Conservation (phyloP, 176 grass and related monocot genomes). For the Eleusine indica region DNA sequence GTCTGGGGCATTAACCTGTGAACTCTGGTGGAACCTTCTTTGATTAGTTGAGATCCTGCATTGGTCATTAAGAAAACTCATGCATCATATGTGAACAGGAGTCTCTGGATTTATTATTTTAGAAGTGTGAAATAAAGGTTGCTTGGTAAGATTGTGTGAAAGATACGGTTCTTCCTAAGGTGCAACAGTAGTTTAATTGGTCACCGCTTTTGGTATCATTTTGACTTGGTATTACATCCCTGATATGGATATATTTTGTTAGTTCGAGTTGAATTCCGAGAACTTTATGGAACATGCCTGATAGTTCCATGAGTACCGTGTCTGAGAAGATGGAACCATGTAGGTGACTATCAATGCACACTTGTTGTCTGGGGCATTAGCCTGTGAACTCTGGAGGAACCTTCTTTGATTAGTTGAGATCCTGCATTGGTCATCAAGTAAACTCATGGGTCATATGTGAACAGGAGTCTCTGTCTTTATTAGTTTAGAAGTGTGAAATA, state of each 20-base stretch:
- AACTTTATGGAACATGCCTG: neutral
- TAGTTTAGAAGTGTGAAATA: constrained; percentile 6
- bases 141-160: constrained; percentile 6
- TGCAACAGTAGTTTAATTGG: neutral
- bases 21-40: constrained; percentile 27
- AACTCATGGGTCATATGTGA: constrained; percentile 19
- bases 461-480: neutral
- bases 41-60: neutral
- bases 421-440: constrained; percentile 8
- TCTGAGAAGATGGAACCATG: neutral
- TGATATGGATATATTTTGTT: neutral
- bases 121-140: neutral
- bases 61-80: constrained; percentile 10
- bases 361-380: neutral
- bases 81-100: constrained; percentile 18
- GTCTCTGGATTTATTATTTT: constrained; percentile 1
- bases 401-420: constrained; percentile 7
- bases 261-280: neutral
- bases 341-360: neutral
- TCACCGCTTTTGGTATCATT: neutral
- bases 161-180: constrained; percentile 7
- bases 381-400: constrained; percentile 15
- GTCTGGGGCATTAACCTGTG: neutral
- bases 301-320: too few relatives aligned
- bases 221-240: neutral